Evolutionary conservation across 1,284 basidiomycete genomes (phyloP), one percentile per base, ranked within the genome.

Genomic region (Bjerkandera adusta): DNA sequence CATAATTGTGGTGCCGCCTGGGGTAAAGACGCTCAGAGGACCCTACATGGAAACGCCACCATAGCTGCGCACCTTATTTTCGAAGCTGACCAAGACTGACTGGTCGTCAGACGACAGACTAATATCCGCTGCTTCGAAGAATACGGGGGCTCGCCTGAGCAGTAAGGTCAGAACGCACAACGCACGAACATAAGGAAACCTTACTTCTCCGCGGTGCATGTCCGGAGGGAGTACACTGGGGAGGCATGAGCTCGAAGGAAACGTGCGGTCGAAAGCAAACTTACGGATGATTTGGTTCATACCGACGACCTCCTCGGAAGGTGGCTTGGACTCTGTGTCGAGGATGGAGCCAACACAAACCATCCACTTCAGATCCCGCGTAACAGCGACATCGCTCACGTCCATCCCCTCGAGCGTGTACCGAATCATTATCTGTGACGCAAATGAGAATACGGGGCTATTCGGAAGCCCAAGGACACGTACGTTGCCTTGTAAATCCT

Each of bases 1-100:
- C 48, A 50, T 3, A 50, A n/a, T 33, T 50, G 48, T 4, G 43
- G 37, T 21, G 48, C 43, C 3, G 43, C 27, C 48, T 50, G 30
- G 11, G 21, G 1, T 24, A 15, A 13, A 38, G 8, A 20, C 24
- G 27, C 11, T 38, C 22, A 15, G 4, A 16, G 34, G 11, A 25
- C 32, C 15, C 16, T 8, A n/a, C n/a, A 1, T 5, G 21, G 21
- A 3, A 34, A 32, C 5, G 13, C 2, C 32, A 25, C 11, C 25
- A 5, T 15, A 45, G 5, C 5, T 7, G 21, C 47, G 8, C 15
- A 52, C 50, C 47, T 42, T 45, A n/a, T 42, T 35, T 4, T 42
- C 41, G 21, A 42, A 52, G 36, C 47, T 52, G 15, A 52, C 43
- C n/a, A 52, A 36, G 8, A 42, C 34, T 1, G 47, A 43, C 12